phyloP scores from a whole-genome alignment of 805 yeast genomes.

The Metschnikowia reukaufii region DNA sequence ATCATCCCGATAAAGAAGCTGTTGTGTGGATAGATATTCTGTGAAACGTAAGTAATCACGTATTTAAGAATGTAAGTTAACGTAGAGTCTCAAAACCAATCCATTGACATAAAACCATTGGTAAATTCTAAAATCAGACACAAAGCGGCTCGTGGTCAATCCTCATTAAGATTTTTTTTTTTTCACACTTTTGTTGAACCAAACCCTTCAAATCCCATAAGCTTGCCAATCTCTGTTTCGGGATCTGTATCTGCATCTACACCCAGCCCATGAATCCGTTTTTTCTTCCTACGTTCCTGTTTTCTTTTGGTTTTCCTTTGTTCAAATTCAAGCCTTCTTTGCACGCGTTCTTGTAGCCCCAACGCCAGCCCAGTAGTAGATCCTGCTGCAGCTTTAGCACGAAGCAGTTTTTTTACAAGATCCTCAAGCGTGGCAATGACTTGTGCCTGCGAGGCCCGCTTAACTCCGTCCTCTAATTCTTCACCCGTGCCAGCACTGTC shows the following conservation, averaged over 20 bases:
- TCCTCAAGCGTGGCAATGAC: slow-evolving; percentile 32
- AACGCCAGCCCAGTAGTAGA: slow-evolving; percentile 15
- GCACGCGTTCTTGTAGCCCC: slow-evolving; percentile 43
- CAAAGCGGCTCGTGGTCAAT: too few relatives aligned
- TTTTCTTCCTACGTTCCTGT: slow-evolving; percentile 24
- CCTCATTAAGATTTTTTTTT: too few relatives aligned
- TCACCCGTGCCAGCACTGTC: slow-evolving; percentile 14
- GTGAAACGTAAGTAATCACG: too few relatives aligned
- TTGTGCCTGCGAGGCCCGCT: slow-evolving; percentile 35
- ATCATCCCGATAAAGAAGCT: too few relatives aligned
- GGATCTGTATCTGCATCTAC: slow-evolving; percentile 9
- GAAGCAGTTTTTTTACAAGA: slow-evolving; percentile 29
- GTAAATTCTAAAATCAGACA: too few relatives aligned
- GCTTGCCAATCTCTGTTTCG: slow-evolving; percentile 23
- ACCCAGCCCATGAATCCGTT: slow-evolving; percentile 15
- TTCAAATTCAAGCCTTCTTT: slow-evolving; percentile 38
- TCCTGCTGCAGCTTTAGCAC: slow-evolving; percentile 5
- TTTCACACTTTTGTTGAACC: slow-evolving; percentile 40
- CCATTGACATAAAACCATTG: too few relatives aligned
- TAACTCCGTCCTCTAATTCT: slow-evolving; percentile 34
- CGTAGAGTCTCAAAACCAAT: too few relatives aligned
- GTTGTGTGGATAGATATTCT: too few relatives aligned
- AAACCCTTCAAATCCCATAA: slow-evolving; percentile 66
- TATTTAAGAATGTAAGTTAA: too few relatives aligned
- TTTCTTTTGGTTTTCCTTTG: slow-evolving; percentile 32